Base-by-base conservation (phyloP, 2,329 filamentous ascomycete genomes). In the Metarhizium album region DNA sequence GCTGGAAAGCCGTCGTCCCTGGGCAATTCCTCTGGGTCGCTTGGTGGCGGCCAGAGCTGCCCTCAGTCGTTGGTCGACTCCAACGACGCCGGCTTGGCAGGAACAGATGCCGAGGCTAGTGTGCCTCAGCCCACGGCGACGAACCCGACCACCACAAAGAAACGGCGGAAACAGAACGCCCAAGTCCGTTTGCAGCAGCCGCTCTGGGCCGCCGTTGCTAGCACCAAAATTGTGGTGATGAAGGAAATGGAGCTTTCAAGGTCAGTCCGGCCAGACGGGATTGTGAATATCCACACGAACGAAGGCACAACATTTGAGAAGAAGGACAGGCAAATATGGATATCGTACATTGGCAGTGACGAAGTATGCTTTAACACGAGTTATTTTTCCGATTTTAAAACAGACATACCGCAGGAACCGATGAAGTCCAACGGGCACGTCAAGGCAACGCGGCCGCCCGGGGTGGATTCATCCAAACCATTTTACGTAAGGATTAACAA, bases 201-300 rank as follows among this genome's bases (percentile, higher is more conserved):
- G 46, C 80, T 96, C 57, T 96, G 90, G 90, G 89, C 90, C 56
- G 90, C 90, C 46, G 79, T 96, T 59, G 90, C 90, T 48, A 95
- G 89, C 70, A 95, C 90, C 63, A 96, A 96, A 75, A 90, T 96
- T 65, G 91, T 93, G 60, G 89, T 95, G 70, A 84, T 94, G 63
- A 93, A 95, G 71, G 90, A 90, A 68, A 87, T 88, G 60, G 86
- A 90, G 69, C 80, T 94, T 64, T 91, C 87, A 57, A 83, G 87
- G 64, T 82, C 84, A 52, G 79, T 84, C 53, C 40, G 20, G 3
- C 80, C 80, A 50, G 86, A 90, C 68, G 84, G 83, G 47, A 81
- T 79, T 31, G 84, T 84, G 61, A 84, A 88, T 62, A 82, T 85
- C 63, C 83, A 88, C 69, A 85, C 87, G 67, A 75, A 88, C 64